Base-by-base conservation (phyloP, 768 basidiomycete genomes). In the Suillus decipiens region DNA sequence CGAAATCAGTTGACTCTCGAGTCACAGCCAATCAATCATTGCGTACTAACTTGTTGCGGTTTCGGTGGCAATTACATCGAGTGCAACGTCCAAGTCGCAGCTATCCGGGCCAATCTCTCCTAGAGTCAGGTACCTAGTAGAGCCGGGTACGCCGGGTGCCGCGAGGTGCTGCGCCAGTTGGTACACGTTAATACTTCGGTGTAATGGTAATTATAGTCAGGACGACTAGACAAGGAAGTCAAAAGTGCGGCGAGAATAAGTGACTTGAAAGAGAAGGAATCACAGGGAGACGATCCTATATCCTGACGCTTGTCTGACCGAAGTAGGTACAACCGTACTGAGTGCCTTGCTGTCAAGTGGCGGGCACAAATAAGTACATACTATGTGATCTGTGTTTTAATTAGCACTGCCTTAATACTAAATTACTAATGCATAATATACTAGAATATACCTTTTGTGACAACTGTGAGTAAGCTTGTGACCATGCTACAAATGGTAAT, bases 401-500 rank as follows among this genome's bases (percentile, higher is more conserved):
- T n/a, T n/a, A 28, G 28, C 28, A 28, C 28, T 28, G 28, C 28
- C 28, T 28, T 28, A 28, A 28, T 28, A n/a, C n/a, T n/a, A n/a
- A n/a, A n/a, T n/a, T n/a, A n/a, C n/a, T n/a, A 28, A 28, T 28
- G 28, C 28, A 28, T 28, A 28, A 28, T 28, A 28, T 28, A 28
- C 28, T 3, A 28, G 28, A 28, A 28, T 28, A 28, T 28, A 28
- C 28, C 28, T 28, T 28, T 28, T 28, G 3, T 28, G 28, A 28
- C 28, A 28, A 28, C n/a, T n/a, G n/a, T n/a, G n/a, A n/a, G n/a
- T n/a, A 3, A 28, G 28, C 28, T 28, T 28, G 28, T 28, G 28
- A 28, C 28, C 28, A 28, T 28, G 28, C 28, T 61, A 24, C 22
- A 31, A 63, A 61, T 45, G 45, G 58, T 33, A 63, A 41, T 43